A percentile compares a stretch with the other conserved stretches of the same genome.
phyloP scores from a whole-genome alignment of 2,329 filamentous ascomycete species.

The Colletotrichum euphorbiae region DNA sequence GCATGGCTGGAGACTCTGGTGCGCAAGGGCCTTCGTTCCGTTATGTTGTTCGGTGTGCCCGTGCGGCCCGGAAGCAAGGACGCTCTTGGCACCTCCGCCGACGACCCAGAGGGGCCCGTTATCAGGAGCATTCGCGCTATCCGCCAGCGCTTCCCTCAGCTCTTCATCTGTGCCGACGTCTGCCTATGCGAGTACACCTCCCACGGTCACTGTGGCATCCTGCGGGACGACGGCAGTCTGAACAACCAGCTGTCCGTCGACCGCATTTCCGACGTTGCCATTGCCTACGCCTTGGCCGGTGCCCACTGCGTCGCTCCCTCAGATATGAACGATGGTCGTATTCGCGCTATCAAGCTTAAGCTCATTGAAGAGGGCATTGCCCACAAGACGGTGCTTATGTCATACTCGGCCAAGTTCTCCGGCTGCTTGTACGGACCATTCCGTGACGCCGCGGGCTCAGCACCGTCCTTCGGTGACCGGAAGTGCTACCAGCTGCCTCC shows the following conservation, averaged over 20 bases:
- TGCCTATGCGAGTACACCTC: conserved; percentile 99
- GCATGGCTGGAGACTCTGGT: conserved; percentile 88
- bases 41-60: conserved; percentile 96
- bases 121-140: conserved; percentile 88
- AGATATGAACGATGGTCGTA: conserved; percentile 98
- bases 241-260: conserved; percentile 96
- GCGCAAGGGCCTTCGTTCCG: conserved; percentile 88
- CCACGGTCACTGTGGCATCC: conserved; percentile 96
- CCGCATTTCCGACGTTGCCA: conserved; percentile 95
- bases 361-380: conserved; percentile 94
- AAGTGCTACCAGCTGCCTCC: conserved; percentile 97
- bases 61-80: conserved; percentile 86
- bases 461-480: conserved; percentile 91
- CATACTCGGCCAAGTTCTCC: conserved; percentile 97
- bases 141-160: conserved; percentile 84
- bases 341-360: conserved; percentile 97
- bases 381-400: conserved; percentile 94
- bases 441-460: conserved; percentile 92
- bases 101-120: conserved; percentile 92
- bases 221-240: conserved; percentile 90
- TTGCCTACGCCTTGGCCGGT: conserved; percentile 94
- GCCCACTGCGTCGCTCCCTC: conserved; percentile 97
- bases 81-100: conserved; percentile 88
- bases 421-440: conserved; percentile 97
- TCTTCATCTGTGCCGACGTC: conserved; percentile 93